Base-by-base conservation (phyloP, 1,139 yeast species). In the Eremothecium gossypii region DNA sequence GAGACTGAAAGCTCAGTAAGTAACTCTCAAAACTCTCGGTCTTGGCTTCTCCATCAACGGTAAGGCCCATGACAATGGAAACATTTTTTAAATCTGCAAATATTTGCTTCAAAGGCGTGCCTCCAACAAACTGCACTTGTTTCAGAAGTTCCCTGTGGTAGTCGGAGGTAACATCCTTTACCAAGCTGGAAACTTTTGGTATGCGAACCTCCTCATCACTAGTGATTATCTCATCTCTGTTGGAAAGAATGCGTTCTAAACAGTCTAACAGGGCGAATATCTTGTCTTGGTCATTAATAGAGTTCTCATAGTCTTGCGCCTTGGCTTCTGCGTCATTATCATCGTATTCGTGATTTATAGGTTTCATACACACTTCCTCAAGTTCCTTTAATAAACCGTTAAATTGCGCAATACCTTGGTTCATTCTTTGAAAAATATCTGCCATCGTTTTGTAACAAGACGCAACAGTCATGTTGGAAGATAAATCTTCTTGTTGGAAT, bases 281-380 rank as follows among this genome's bases (percentile, higher is more conserved):
- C 45, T 71, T 69, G 45, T 82, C 93, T 60, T 89, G 97, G 38
- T 75, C 79, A 34, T 76, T 75, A 40, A 89, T 68, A 0, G 93
- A 78, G 11, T 73, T 73, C 23, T 76, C 79, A 58, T 87, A 91
- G 52, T 87, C 96, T 42, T 51, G 47, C 3, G 58, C 55, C 39
- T 55, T 55, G n/a, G 77, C 84, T 13, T 93, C 94, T 46, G 77
- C 77, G 1, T 67, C 63, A 11, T 65, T 66, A 5, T 58, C 57
- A 41, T 69, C 69, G 40, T 68, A 67, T 11, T 70, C 72, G 31
- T 58, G 47, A 65, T 66, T 30, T 77, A 65, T 7, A 73, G 79
- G 40, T 65, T 68, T 42, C 65, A 61, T 46, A 79, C 67, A 45
- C 11, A 79, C 61, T 1, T 54, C 54, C 8, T 67, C 56, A 42